These are phyloP conservation scores for Odontarrhena argentea DNA, from an alignment of 345 rosid genomes.

Conservation along the genomic window DNA sequence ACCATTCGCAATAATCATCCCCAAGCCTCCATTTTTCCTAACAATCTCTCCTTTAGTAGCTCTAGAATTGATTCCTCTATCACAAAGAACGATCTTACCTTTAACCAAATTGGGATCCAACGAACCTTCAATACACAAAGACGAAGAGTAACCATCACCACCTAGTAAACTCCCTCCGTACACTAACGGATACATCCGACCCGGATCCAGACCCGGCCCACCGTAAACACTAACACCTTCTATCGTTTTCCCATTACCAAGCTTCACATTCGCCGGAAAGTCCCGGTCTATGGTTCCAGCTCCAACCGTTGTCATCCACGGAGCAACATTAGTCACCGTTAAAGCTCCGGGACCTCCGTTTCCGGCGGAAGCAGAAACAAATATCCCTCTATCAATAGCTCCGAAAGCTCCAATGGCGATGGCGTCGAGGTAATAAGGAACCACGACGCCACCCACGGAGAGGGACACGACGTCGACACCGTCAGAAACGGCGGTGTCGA, in stretches of 20 bases:
- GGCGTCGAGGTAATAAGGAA: conserved; percentile 87
- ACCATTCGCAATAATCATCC: conserved; percentile 91
- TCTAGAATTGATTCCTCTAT: conserved; percentile 86
- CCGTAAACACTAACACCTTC: conserved; percentile 72
- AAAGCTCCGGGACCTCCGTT: conserved; percentile 90
- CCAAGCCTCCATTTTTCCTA: conserved; percentile 74
- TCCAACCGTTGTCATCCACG: conserved; percentile 85
- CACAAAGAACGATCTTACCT: conserved; percentile 82
- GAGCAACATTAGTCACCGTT: conserved; percentile 81
- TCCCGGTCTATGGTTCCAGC: conserved; percentile 86
- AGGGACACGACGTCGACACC: conserved; percentile 89
- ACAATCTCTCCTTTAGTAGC: conserved; percentile 87
- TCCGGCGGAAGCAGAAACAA: conserved; percentile 91
- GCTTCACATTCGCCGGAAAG: conserved; percentile 77
- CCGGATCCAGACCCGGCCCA: conserved; percentile 58
- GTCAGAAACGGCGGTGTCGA: conserved; percentile 76
- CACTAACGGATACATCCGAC: conserved; percentile 65
- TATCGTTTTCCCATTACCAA: conserved; percentile 65
- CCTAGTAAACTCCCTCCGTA: conserved; percentile 69
- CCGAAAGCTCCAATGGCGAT: conserved; percentile 87
- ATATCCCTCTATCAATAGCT: conserved; percentile 67
- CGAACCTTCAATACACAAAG: conserved; percentile 82
- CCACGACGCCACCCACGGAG: conserved; percentile 88
- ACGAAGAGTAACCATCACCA: conserved; percentile 70
- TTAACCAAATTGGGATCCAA: conserved; percentile 60